Evolutionary conservation across 177 flowering plant genomes (phyloP).

Genomic region (Vitis hybrid): DNA sequence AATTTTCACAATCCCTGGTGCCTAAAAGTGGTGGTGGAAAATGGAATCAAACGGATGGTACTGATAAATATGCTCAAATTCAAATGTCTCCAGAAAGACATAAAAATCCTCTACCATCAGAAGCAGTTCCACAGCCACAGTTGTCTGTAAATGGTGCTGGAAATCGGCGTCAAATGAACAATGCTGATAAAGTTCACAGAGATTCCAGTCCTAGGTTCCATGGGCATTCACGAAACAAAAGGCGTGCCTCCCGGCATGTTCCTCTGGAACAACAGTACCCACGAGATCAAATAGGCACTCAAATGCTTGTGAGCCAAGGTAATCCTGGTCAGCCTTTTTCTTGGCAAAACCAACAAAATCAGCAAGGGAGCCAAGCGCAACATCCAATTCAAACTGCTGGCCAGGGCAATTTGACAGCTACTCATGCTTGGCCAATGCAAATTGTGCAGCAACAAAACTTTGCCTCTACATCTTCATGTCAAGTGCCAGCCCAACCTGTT

Average conservation of each 20-base stretch:
- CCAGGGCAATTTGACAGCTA: conserved; percentile 18
- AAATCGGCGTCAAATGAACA: conserved; percentile 24
- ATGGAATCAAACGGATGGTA: too few relatives aligned
- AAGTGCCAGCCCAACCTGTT: conserved; percentile 28
- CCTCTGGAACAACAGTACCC: conserved; percentile 26
- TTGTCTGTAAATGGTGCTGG: conserved; percentile 20
- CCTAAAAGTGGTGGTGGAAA: too few relatives aligned
- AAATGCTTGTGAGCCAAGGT: conserved; percentile 23
- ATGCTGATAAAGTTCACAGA: conserved; percentile 20
- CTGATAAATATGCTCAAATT: neutral
- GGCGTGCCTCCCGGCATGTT: conserved; percentile 29
- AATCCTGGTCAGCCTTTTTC: conserved; percentile 24
- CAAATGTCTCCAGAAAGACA: conserved; percentile 11
- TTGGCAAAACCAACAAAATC: conserved; percentile 22
- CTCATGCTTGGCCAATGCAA: conserved; percentile 35
- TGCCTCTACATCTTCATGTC: conserved; percentile 31
- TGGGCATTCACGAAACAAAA: conserved; percentile 30
- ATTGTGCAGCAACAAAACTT: conserved; percentile 37
- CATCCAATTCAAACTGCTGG: conserved; percentile 26
- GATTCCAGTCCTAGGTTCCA: conserved; percentile 23
- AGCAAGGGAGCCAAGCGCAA: conserved; percentile 27
- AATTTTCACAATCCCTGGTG: too few relatives aligned
- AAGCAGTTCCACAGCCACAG: conserved; percentile 14
- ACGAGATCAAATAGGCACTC: conserved; percentile 25
- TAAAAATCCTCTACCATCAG: conserved; percentile 16